These are phyloP conservation scores for Hura crepitans DNA, from an alignment of 441 rosid species.

Conservation along the genomic window DNA sequence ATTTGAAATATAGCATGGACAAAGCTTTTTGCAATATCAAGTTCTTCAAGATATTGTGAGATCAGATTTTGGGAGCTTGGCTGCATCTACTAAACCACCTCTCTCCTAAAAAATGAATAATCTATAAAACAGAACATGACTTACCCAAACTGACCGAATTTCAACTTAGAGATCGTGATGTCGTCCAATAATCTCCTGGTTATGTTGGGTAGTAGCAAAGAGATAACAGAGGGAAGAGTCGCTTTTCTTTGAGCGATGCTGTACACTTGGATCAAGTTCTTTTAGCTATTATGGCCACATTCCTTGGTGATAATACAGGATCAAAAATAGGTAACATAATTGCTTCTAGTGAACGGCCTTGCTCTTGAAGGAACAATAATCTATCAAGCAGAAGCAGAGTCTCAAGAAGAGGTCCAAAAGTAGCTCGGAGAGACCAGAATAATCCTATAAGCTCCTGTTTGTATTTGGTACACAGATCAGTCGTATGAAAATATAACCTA, in stretches of 20 bases:
- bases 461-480: slow-evolving; percentile 7
- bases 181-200: neutral
- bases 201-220: no score
- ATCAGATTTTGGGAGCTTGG: neutral
- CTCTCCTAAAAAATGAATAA: neutral
- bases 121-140: neutral
- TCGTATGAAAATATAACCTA: neutral
- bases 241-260: slow-evolving; percentile 11
- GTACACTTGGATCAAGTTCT: slow-evolving; percentile 28
- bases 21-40: neutral
- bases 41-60: neutral
- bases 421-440: slow-evolving; percentile 88
- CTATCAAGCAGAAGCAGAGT: slow-evolving; percentile 79
- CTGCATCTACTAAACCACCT: no score
- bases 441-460: slow-evolving; percentile 72
- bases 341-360: slow-evolving; percentile 44
- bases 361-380: slow-evolving; percentile 84
- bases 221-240: neutral
- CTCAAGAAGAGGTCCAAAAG: slow-evolving; percentile 76
- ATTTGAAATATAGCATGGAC: no score
- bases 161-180: no score
- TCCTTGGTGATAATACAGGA: slow-evolving; percentile 72
- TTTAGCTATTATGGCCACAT: slow-evolving; percentile 74
- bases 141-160: no score
- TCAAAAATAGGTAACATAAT: slow-evolving; percentile 70